phyloP scores from a whole-genome alignment of 2,329 filamentous ascomycete species.

The Botrytis sinoallii region DNA sequence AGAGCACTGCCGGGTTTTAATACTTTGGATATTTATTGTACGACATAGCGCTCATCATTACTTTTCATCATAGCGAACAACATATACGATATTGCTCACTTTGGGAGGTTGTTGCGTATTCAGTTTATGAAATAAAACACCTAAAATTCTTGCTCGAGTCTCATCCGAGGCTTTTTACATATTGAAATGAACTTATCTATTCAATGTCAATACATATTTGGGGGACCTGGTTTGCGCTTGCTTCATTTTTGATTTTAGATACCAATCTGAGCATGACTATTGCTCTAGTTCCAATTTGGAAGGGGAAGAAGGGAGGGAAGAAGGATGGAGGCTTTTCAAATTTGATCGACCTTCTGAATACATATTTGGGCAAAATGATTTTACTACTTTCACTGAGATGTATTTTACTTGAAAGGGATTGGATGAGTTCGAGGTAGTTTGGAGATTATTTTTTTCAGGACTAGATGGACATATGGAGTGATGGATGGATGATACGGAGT shows the following conservation, averaged over 20 bases:
- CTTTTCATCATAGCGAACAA: neutral
- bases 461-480: neutral
- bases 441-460: constrained; percentile 5
- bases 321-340: neutral
- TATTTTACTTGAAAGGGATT: neutral
- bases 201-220: neutral
- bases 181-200: neutral
- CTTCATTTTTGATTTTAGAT: constrained; percentile 1
- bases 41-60: neutral
- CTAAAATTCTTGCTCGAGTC: neutral
- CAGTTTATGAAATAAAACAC: neutral
- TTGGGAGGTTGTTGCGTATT: neutral
- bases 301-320: neutral
- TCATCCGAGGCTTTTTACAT: neutral
- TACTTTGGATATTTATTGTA: neutral
- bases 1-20: constrained; percentile 12
- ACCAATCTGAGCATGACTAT: neutral
- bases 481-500: neutral
- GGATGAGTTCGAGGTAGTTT: neutral
- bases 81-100: neutral
- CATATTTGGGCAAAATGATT: neutral
- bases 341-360: neutral
- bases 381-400: neutral
- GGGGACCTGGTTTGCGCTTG: neutral
- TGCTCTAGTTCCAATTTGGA: neutral